Conservation (phyloP, 306 rosid genomes). For the Ormosia semicastrata region DNA sequence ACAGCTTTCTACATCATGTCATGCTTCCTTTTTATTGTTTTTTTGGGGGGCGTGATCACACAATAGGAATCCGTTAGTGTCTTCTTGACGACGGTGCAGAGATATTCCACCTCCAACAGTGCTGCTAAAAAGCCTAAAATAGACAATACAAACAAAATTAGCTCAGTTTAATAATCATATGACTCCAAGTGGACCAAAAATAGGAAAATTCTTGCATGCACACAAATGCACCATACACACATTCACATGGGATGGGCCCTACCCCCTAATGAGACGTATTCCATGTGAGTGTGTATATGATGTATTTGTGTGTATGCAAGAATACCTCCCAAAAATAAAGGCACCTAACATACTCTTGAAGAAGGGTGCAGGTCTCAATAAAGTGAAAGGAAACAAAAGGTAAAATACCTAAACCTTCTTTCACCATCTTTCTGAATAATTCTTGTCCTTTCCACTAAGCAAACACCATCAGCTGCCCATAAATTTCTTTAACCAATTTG, state of each 20-base stretch:
- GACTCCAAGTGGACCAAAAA: conserved; percentile 24
- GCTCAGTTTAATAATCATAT: conserved; percentile 5
- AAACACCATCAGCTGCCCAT: conserved; percentile 23
- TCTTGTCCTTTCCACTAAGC: conserved; percentile 32
- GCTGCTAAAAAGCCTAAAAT: conserved; percentile 9
- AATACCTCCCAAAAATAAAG: conserved; percentile 22
- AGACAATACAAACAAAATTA: conserved; percentile 19
- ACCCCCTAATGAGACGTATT: too few species aligned
- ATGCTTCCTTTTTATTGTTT: background rate
- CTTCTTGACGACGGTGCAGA: background rate
- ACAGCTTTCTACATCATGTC: background rate
- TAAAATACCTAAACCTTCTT: background rate
- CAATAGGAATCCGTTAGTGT: conserved; percentile 5
- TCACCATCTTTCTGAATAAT: background rate
- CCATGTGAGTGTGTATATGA: too few species aligned
- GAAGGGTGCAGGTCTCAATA: conserved; percentile 15
- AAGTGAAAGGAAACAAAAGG: conserved; percentile 23
- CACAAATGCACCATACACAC: too few species aligned
- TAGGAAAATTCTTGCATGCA: too few species aligned
- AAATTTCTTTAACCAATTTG: background rate
- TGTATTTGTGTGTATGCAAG: too few species aligned
- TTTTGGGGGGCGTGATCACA: background rate
- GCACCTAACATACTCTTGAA: conserved; percentile 14
- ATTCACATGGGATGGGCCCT: too few species aligned
- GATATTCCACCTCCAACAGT: conserved; percentile 14